Evolutionary conservation across 2,329 filamentous ascomycete species (phyloP), one percentile per base, ranked within the genome.

Genomic region (Fusarium sp.): DNA sequence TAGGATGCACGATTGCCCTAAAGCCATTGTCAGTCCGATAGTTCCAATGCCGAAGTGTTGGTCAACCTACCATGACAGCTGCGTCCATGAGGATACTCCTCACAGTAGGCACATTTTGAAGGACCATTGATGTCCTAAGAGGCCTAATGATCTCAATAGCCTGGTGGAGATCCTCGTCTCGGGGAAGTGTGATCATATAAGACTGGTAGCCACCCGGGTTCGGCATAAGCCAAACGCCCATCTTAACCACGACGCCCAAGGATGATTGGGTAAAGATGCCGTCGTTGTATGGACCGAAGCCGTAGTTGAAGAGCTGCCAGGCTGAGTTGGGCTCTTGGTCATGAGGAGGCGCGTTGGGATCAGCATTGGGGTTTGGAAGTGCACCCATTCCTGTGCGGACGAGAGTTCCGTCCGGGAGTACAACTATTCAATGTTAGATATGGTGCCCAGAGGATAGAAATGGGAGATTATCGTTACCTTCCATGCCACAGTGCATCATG

Each of bases 91-190:
- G 63, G 4, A 77, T 56, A 18, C 73, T 73, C 9, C 75, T 56
- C 0, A 77, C 54, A 4, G 74, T 77, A 0, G 75, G 75, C 0
- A 77, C 74, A 20, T 77, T 77, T 16, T 77, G 75, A 1, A 77
- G 24, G 0, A 75, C 70, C 75, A 77, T 77, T 3, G 72, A 70
- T 8, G 72, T 69, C 4, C 72, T 47, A 13, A 77, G 70, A 0
- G 75, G 74, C 4, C 75, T 40, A 13, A 77, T 77, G 1, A 75
- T 72, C 42, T 77, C 74, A 7, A 77, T 62, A 5, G 71, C 71
- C 4, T 76, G 65, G 18, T 76, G 67, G 5, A 77, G 67, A 10
- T 77, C 73, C 6, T 77, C 69, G 0, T 77, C 75, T 9, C 59
- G 62, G 1, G 75, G 75, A 7, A 77, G 57, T 1, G 74, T 77